phyloP scores from a whole-genome alignment of 345 rosid species.

The Eucalyptus pauciflora region DNA sequence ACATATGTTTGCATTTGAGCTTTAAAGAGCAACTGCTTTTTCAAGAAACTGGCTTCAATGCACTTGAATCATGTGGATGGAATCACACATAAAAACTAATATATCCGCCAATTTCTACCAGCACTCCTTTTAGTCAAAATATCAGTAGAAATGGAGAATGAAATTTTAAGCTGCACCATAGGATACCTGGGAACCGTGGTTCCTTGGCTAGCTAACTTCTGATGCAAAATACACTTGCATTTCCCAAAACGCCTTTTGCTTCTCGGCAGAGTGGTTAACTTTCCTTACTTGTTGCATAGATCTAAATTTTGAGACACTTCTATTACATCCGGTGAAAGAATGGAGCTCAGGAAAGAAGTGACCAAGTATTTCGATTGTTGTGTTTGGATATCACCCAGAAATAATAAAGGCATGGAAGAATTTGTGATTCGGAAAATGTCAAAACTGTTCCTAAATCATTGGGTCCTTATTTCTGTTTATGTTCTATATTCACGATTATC shows the following conservation, averaged over 20 bases:
- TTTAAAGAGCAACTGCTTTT: background rate
- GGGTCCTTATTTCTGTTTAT: background rate
- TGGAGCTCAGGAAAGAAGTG: background rate
- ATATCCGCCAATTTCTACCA: background rate
- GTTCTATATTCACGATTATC: background rate
- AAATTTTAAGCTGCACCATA: background rate
- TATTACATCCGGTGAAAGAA: background rate
- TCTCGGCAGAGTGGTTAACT: accelerated
- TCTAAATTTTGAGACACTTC: background rate
- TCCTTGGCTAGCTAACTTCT: background rate
- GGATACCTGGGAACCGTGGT: background rate
- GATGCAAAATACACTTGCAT: background rate
- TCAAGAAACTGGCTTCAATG: background rate
- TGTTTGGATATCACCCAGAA: background rate
- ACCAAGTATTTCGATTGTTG: background rate
- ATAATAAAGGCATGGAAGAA: background rate
- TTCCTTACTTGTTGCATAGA: background rate
- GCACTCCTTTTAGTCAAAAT: background rate
- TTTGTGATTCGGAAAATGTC: background rate
- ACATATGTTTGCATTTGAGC: background rate
- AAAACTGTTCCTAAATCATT: background rate
- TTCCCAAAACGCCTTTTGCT: background rate
- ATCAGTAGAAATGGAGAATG: background rate
- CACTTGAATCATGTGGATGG: background rate
- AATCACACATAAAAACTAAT: background rate